Evolutionary conservation across 768 basidiomycete genomes (phyloP), one percentile per base, ranked within the genome.

Genomic region (Russula sp.): DNA sequence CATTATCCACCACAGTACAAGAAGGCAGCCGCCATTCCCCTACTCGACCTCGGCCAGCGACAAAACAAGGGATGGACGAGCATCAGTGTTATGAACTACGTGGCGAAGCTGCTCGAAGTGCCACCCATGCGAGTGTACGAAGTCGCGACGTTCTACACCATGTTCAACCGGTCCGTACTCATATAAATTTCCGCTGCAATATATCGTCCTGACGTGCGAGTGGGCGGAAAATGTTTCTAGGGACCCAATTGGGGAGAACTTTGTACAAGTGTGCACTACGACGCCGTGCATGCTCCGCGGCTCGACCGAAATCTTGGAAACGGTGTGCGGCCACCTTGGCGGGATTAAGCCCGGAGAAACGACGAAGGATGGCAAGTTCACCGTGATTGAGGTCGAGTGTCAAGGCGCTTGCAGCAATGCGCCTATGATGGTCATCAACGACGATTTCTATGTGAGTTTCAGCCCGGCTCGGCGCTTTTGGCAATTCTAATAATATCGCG

Each of bases 1-100:
- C 87, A 86, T 70, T 99, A 99, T 79, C 96, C 96, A 24, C 83
- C 92, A 59, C 95, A 98, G 72, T 99, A 98, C 83, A 97, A 94
- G 84, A 99, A 99, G 76, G 96, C 94, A 20, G 97, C 97, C 32
- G 88, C 93, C 70, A 98, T 99, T 73, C 97, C 97, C 53, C 82
- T 99, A 36, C 87, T 99, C 63, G 95, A 98, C 76, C 84, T 99
- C 50, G 95, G 89, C 1, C 97, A 99, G 77, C 84, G 94, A 69
- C 97, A 99, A 76, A 98, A 98, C 80, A 92, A 96, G 70, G 93
- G 92, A 70, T 99, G 93, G 92, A 98, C 96, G 28, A 94, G 90
- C 74, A 96, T 99, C 69, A 93, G 90, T 71, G 94, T 96, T 66
- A 99, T 99, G 97, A 98, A 99, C 79, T 92, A 94, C 71, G 89